A percentile compares a stretch with the other conserved stretches of the same genome.
Conservation (phyloP, 352 stramenopile species). For the Phytophthora cactorum region DNA sequence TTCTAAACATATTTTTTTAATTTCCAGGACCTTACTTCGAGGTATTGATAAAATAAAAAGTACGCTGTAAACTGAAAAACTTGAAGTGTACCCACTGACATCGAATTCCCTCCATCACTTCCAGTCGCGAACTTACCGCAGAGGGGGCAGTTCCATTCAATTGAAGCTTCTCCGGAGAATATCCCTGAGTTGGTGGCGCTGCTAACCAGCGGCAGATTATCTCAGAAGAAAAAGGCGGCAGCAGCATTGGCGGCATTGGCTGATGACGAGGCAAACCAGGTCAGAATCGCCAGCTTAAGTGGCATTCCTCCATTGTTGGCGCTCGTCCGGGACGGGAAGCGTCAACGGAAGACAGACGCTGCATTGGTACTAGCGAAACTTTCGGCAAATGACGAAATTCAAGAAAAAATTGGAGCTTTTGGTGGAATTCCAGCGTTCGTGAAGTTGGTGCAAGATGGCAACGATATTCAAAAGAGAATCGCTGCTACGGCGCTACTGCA, state of each 20-base stretch:
- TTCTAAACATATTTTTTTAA: too few relatives aligned
- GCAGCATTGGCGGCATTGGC: not conserved
- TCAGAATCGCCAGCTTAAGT: not conserved
- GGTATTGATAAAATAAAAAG: too few relatives aligned
- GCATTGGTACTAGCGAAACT: not conserved
- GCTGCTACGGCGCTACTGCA: not conserved
- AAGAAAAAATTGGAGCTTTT: not conserved
- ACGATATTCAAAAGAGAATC: not conserved
- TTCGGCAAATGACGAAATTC: not conserved
- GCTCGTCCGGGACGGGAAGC: not conserved
- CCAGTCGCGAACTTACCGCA: too few relatives aligned
- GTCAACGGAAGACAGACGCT: not conserved
- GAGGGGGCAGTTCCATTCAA: not conserved
- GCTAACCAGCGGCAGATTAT: not conserved
- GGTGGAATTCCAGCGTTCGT: not conserved
- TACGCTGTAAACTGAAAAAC: too few relatives aligned
- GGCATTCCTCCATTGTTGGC: not conserved
- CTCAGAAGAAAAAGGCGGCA: not conserved
- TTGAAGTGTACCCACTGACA: too few relatives aligned
- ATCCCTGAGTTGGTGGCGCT: not conserved
- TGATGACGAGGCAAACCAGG: not conserved
- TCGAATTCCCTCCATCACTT: too few relatives aligned
- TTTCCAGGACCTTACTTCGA: too few relatives aligned
- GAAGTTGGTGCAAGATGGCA: not conserved
- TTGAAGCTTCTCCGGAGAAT: not conserved